phyloP scores from a whole-genome alignment of 2,329 filamentous ascomycete species.

The Fusarium keratoplasticum region DNA sequence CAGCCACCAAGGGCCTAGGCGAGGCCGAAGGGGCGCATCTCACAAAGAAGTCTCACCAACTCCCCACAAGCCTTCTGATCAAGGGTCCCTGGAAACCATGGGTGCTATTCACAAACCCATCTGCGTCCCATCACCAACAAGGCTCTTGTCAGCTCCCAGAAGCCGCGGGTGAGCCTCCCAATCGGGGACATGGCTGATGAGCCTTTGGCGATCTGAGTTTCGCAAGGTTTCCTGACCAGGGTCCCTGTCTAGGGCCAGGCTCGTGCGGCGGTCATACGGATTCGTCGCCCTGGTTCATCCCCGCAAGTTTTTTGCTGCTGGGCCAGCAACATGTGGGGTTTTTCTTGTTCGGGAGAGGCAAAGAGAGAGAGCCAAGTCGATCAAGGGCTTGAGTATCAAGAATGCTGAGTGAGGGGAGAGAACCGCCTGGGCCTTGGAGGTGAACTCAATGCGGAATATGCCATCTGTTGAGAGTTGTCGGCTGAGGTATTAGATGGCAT shows the following conservation, averaged over 20 bases:
- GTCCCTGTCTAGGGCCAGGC: slow-evolving; percentile 36
- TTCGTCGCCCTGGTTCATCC: slow-evolving; percentile 41
- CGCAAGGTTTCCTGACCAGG: slow-evolving; percentile 22
- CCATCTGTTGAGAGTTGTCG: not conserved
- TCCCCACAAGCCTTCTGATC: not conserved
- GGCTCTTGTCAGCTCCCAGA: slow-evolving; percentile 16
- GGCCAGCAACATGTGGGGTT: slow-evolving; percentile 25
- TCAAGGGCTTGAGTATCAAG: slow-evolving; percentile 6
- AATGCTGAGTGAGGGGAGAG: not conserved
- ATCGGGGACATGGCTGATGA: slow-evolving; percentile 23
- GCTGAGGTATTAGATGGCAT: not conserved
- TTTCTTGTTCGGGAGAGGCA: slow-evolving; percentile 14
- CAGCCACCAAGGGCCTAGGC: slow-evolving; percentile 27
- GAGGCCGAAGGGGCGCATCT: slow-evolving; percentile 18
- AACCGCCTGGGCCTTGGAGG: not conserved
- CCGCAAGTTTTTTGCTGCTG: slow-evolving; percentile 26
- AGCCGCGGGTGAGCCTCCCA: slow-evolving; percentile 11
- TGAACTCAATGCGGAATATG: not conserved
- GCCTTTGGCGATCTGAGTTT: slow-evolving; percentile 36
- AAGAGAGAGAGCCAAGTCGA: slow-evolving; percentile 10
- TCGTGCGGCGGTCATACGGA: slow-evolving; percentile 42
- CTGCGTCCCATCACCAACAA: slow-evolving; percentile 1
- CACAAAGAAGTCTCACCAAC: slow-evolving; percentile 1
- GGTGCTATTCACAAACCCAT: slow-evolving; percentile 1
- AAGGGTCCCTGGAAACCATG: not conserved